These are phyloP conservation scores for Tricholoma matsutake DNA, from an alignment of 768 basidiomycete genomes.

Conservation along the genomic window DNA sequence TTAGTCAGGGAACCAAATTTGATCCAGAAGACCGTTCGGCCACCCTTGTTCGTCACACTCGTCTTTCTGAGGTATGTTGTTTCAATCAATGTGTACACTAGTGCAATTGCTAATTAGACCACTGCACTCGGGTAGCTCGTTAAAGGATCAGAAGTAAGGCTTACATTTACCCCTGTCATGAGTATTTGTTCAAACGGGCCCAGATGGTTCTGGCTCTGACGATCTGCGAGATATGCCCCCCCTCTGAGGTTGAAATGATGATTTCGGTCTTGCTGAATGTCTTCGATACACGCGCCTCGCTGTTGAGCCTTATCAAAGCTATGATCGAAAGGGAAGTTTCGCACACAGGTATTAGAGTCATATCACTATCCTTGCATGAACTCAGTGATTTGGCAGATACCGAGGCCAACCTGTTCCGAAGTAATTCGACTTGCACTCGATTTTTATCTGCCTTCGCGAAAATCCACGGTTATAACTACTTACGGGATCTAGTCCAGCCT, in stretches of 20 bases:
- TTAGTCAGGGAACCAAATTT: constrained; percentile 78
- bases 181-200: constrained; percentile 5
- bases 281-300: constrained; percentile 72
- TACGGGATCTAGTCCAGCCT: constrained; percentile 76
- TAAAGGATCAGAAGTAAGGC: constrained; percentile 66
- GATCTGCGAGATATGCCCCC: constrained; percentile 83
- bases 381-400: constrained; percentile 46
- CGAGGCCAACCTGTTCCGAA: constrained; percentile 80
- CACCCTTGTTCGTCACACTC: constrained; percentile 44
- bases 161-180: neutral
- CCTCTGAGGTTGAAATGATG: constrained; percentile 77
- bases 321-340: constrained; percentile 86
- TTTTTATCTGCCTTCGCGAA: constrained; percentile 84
- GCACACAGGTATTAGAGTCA: constrained; percentile 54
- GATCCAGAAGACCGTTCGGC: constrained; percentile 54
- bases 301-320: constrained; percentile 73
- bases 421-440: constrained; percentile 85
- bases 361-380: neutral
- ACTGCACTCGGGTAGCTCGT: constrained; percentile 48
- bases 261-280: constrained; percentile 82
- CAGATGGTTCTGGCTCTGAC: constrained; percentile 80
- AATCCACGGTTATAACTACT: constrained; percentile 89
- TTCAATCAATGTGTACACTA: neutral
- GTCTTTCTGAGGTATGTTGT: constrained; percentile 55
- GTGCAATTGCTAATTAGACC: neutral